Evolutionary conservation across 352 stramenopile species (phyloP).

Genomic region (Blastocystis sp.): DNA sequence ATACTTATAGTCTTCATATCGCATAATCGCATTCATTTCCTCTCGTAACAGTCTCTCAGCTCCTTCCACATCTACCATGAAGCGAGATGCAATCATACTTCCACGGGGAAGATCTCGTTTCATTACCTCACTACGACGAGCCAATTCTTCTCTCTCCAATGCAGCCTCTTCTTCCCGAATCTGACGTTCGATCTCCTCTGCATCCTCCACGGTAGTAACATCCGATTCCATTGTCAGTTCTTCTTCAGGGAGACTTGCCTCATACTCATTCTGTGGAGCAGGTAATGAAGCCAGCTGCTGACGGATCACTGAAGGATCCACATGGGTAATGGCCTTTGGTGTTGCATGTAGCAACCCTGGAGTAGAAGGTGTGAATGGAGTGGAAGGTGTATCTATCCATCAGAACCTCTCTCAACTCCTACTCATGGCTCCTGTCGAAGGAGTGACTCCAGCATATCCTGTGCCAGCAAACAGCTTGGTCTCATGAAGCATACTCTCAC

Average conservation of each 20-base stretch:
- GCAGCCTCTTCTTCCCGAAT: conserved; percentile 57
- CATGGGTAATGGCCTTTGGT: conserved; percentile 71
- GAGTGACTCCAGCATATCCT: background rate
- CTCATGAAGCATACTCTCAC: background rate
- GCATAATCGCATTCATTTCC: background rate
- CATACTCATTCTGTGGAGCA: conserved; percentile 75
- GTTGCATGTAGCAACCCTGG: conserved; percentile 65
- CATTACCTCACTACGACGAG: conserved; percentile 64
- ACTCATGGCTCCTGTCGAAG: background rate
- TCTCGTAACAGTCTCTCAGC: background rate
- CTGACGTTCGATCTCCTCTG: background rate
- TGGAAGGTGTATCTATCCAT: background rate
- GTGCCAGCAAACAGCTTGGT: background rate
- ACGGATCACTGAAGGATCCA: conserved; percentile 69
- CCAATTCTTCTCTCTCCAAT: conserved; percentile 29
- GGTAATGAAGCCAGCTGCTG: conserved; percentile 74
- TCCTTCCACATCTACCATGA: background rate
- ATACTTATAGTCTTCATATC: background rate
- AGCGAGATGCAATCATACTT: background rate
- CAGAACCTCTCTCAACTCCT: background rate
- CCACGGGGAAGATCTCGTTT: conserved; percentile 65
- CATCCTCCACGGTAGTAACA: conserved; percentile 55
- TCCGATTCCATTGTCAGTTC: conserved; percentile 70
- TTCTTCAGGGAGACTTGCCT: conserved; percentile 72
- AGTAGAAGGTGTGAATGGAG: background rate